phyloP scores from a whole-genome alignment of 2,329 filamentous ascomycete species.

The Colletotrichum theobromicola region DNA sequence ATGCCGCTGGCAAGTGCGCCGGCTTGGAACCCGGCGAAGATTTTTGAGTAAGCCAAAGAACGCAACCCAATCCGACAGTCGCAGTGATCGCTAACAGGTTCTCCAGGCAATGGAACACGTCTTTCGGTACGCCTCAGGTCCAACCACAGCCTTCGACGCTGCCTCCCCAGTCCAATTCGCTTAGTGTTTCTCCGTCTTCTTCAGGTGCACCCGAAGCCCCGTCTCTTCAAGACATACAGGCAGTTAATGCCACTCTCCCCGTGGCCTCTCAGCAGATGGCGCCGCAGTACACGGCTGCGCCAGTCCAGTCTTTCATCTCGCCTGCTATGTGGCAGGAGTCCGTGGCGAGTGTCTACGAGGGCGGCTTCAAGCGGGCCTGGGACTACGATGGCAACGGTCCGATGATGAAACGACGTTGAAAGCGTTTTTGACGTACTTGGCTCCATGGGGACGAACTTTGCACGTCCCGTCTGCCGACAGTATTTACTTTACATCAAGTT shows the following conservation, averaged over 20 bases:
- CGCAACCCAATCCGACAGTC: not conserved
- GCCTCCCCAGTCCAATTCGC: slow-evolving; percentile 52
- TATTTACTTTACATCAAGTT: not conserved
- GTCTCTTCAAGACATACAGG: slow-evolving; percentile 58
- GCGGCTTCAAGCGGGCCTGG: slow-evolving; percentile 67
- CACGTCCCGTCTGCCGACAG: not conserved
- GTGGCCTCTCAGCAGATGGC: slow-evolving; percentile 51
- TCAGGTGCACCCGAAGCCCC: slow-evolving; percentile 60
- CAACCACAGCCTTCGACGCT: slow-evolving; percentile 47
- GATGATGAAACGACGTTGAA: slow-evolving; percentile 28
- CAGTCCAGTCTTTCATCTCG: slow-evolving; percentile 66
- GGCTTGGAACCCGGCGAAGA: slow-evolving; percentile 83
- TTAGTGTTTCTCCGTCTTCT: slow-evolving; percentile 58
- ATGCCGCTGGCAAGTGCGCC: slow-evolving; percentile 68
- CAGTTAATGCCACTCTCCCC: slow-evolving; percentile 49
- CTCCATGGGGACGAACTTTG: not conserved
- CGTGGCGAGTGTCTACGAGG: slow-evolving; percentile 72
- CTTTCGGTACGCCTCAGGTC: slow-evolving; percentile 77
- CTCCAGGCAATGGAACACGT: slow-evolving; percentile 88
- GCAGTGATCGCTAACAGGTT: slow-evolving; percentile 16
- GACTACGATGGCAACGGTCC: slow-evolving; percentile 52
- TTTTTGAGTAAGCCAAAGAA: slow-evolving; percentile 78
- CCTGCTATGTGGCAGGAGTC: slow-evolving; percentile 78
- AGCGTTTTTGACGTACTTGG: not conserved
- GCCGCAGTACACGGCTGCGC: slow-evolving; percentile 56